phyloP scores from a whole-genome alignment of 768 basidiomycete genomes.

The Trametes cingulata region DNA sequence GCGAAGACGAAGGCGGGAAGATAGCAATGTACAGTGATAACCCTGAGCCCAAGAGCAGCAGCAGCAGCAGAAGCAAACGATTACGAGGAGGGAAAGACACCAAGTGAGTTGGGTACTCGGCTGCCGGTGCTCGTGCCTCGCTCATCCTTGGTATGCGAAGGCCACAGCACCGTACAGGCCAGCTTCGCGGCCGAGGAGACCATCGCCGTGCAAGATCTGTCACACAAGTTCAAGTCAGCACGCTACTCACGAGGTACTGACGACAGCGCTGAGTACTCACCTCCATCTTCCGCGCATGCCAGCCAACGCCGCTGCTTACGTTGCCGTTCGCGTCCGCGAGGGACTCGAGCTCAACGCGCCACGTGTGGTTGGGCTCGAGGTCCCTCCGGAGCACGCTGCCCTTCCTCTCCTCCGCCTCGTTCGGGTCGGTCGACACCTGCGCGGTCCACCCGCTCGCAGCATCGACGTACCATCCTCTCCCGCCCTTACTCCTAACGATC shows the following conservation, averaged over 20 bases:
- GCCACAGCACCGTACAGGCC: slow-evolving; percentile 93
- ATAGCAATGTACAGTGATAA: not conserved
- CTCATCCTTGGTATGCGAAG: slow-evolving; percentile 89
- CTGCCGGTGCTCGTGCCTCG: not conserved
- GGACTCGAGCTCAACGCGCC: slow-evolving; percentile 68
- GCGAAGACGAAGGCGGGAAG: not conserved
- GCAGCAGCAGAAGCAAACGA: not conserved
- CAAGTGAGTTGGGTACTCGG: not conserved
- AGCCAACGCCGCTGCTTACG: slow-evolving; percentile 89
- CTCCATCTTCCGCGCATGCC: slow-evolving; percentile 98
- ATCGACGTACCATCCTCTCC: slow-evolving; percentile 94
- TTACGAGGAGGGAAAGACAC: not conserved
- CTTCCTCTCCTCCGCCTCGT: slow-evolving; percentile 23
- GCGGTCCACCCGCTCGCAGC: slow-evolving; percentile 81
- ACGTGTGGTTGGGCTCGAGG: slow-evolving; percentile 59
- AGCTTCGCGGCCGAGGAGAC: slow-evolving; percentile 90
- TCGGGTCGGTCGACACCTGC: slow-evolving; percentile 24
- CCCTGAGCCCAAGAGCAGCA: not conserved
- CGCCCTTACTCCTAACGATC: slow-evolving; percentile 88
- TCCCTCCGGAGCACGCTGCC: slow-evolving; percentile 59
- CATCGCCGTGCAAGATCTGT: slow-evolving; percentile 83
- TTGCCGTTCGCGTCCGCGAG: slow-evolving; percentile 83
- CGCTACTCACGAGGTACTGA: not conserved
- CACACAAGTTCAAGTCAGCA: slow-evolving; percentile 5
- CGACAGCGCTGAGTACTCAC: slow-evolving; percentile 43